Base-by-base conservation (phyloP, 306 rosid species). In the Lagenaria siceraria region DNA sequence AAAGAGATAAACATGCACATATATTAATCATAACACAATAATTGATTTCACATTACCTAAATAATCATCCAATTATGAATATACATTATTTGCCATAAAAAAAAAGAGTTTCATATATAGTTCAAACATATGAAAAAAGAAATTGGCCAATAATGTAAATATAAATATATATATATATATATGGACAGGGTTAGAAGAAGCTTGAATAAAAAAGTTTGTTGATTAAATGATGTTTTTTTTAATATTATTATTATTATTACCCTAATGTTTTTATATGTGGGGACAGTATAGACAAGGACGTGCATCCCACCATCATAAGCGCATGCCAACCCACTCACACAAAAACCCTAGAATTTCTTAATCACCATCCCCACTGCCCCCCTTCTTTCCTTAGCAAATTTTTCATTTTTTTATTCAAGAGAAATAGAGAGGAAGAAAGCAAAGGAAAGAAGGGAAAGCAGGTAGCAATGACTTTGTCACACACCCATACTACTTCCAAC, bases 281-380 rank as follows among this genome's bases (percentile, higher is more conserved):
- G 79, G 79, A 18, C 79, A 3, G 48, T 18, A 6, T 4, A 18
- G 84, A 81, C 75, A 59, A 56, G 80, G 81, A 81, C 84, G 80
- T 84, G 87, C 82, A 78, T 61, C 87, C 85, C 87, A 84, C 81
- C 74, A 69, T 66, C 80, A 36, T 78, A 69, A 79, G 79, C 77
- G 85, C 87, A 84, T 80, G 80, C 77, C 77, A 77, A 61, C 85
- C 85, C 83, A 81, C 82, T 75, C 81, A 81, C 80, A 81, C 81
- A 84, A 51, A 51, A 84, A 81, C 85, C 87, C 85, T 81, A 81
- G 53, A 84, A 71, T 82, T n/a, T 78, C 79, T 73, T 42, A 25
- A 38, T 43, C 60, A 61, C 78, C 78, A 60, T 35, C 77, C 21
- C 48, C 81, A 33, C 62, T 71, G 25, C 43, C 29, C 61, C 21